A percentile compares a stretch with the other conserved stretches of the same genome.
Evolutionary conservation across 2,329 filamentous ascomycete species (phyloP).

Genomic region (Arthroderma sp.): DNA sequence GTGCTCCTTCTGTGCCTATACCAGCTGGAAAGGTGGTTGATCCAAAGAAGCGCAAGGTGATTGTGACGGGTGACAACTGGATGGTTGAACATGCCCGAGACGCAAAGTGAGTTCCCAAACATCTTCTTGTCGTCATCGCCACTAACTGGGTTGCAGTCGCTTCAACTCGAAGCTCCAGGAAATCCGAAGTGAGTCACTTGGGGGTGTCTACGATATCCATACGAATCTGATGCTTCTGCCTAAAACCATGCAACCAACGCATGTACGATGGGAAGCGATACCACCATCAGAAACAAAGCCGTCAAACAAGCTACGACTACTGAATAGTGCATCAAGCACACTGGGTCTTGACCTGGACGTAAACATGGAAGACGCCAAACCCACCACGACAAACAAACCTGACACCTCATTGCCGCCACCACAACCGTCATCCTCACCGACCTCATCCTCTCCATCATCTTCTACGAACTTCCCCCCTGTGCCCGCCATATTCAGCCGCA

Average conservation of each 20-base stretch:
- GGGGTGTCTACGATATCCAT: slow-evolving; percentile 82
- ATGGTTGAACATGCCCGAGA: slow-evolving; percentile 87
- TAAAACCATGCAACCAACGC: slow-evolving; percentile 75
- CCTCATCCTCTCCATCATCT: slow-evolving; percentile 5
- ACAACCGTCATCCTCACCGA: background rate
- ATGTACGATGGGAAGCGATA: slow-evolving; percentile 67
- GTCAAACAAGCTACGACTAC: slow-evolving; percentile 15
- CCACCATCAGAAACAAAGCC: slow-evolving; percentile 28
- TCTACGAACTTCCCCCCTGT: slow-evolving; percentile 39
- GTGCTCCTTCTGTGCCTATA: slow-evolving; percentile 60
- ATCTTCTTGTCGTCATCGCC: background rate
- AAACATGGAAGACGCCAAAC: slow-evolving; percentile 10
- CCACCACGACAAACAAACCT: slow-evolving; percentile 2
- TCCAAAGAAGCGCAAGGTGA: slow-evolving; percentile 69
- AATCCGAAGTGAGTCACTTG: slow-evolving; percentile 53
- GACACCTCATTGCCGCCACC: background rate
- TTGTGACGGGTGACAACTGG: slow-evolving; percentile 91
- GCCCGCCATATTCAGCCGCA: slow-evolving; percentile 45
- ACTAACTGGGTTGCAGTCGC: slow-evolving; percentile 40
- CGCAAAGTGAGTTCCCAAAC: slow-evolving; percentile 52
- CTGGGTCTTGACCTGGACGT: background rate
- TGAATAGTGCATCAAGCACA: slow-evolving; percentile 15
- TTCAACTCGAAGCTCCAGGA: slow-evolving; percentile 68
- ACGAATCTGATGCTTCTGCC: slow-evolving; percentile 88
- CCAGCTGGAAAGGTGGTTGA: slow-evolving; percentile 60